Evolutionary conservation across 352 stramenopile genomes (phyloP), one percentile per base, ranked within the genome.

Genomic region (Pythium dissotocum): DNA sequence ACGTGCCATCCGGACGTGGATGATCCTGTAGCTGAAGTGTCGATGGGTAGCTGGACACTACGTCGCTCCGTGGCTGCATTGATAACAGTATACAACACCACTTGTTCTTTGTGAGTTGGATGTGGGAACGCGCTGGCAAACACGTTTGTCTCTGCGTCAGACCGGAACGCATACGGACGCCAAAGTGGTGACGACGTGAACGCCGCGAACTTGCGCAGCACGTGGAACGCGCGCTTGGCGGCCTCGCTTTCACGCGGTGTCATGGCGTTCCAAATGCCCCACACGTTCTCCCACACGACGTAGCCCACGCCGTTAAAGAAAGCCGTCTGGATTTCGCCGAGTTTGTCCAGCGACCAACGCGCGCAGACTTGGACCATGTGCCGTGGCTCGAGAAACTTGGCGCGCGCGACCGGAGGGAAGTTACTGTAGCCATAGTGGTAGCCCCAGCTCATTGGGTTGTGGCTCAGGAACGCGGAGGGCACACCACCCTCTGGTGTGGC

Each of bases 271-370:
- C 83, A 95, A 33, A 94, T 94, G 16, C 89, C 86, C 89, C 89
- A 96, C 18, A 96, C 85, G 63, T 96, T 96, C 53, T 96, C 89
- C 89, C 89, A 96, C 6, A 92, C 69, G 24, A 94, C 89, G 68
- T 94, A 95, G 5, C 89, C 87, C n/a, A 78, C 82, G 10, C 86
- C 87, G 65, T 96, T 96, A 63, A 95, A 96, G 61, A 93, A 93
- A 18, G 89, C 78, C 3, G 67, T 78, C 24, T 93, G 80, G 12
- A 96, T 30, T 38, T 94, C 88, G 0, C 73, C 58, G 9, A 77
- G 69, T 28, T 75, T 71, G 68, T 93, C 82, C n/a, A 92, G 76
- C 32, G 89, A 94, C 87, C 89, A 95, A 7, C 89, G 80, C 13
- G 84, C 82, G 48, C 87, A 95, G 33, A 94, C 71, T 59, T 94